These are phyloP conservation scores for Cladosporium sp. DNA, from an alignment of 2,329 filamentous ascomycete genomes.

Conservation along the genomic window DNA sequence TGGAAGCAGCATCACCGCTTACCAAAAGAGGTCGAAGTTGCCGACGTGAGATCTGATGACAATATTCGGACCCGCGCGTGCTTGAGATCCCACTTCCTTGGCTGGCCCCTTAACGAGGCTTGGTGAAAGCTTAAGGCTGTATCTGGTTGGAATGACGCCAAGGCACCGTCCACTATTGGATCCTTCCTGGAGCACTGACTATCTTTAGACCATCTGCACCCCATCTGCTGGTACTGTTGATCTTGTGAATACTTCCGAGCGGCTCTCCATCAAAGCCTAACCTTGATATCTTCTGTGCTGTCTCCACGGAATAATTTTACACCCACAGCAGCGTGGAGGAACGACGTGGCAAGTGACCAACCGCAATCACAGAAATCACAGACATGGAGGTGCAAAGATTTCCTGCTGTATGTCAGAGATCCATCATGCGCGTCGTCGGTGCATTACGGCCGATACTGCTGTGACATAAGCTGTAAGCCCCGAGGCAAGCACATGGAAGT, in stretches of 20 bases:
- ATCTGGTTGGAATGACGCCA: neutral
- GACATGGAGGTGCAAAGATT: neutral
- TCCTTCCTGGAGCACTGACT: neutral
- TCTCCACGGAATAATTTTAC: neutral
- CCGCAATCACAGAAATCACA: neutral
- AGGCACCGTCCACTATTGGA: neutral
- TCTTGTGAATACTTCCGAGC: neutral
- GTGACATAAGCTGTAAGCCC: neutral
- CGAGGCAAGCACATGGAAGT: neutral
- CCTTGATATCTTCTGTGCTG: neutral
- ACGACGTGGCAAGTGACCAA: neutral
- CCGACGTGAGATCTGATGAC: neutral
- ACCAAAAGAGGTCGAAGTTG: neutral
- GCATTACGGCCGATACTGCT: neutral
- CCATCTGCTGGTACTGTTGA: neutral
- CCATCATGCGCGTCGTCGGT: neutral
- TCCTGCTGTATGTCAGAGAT: neutral
- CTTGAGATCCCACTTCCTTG: neutral
- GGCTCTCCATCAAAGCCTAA: neutral
- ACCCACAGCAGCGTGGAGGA: neutral
- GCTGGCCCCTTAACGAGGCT: neutral
- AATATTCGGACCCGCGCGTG: neutral
- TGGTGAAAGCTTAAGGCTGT: neutral
- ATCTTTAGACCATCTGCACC: conserved; percentile 2
- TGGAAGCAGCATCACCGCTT: neutral